Base-by-base conservation (phyloP, 108 stramenopile species). In the Schizochytrium sp. region DNA sequence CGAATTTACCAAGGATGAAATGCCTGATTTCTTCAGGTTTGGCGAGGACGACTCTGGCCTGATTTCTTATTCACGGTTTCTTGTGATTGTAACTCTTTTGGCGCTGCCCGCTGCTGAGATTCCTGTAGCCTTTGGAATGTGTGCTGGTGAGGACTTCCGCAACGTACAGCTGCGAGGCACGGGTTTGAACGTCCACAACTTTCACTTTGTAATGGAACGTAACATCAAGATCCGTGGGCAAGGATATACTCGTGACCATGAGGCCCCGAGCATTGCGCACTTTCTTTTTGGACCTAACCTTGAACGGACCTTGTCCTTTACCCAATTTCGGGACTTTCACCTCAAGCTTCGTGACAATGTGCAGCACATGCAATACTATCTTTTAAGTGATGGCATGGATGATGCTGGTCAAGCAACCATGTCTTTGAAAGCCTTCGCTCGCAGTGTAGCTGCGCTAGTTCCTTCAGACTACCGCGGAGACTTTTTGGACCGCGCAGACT, bases 201-300 rank as follows among this genome's bases (percentile, higher is more conserved):
- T 83, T 83, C 50, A 83, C 47, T 83, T 83, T 83, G 28, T 83
- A 47, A 83, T 83, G 76, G 76, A 83, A 28, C 76, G 76, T 40
- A 83, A 83, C 76, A 83, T 83, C 50, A 83, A 55, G 15, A 49
- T 49, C 47, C 47, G 53, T 10, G 76, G 76, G 45, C 50, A 83
- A 42, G 53, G 50, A 5, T 83, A 83, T 53, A 83, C 47, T n/a
- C 49, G n/a, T 38, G 40, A 83, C 10, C 76, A 83, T 53, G 76
- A 83, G 47, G 28, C 47, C 50, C 50, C 47, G 0, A 55, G 76
- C 47, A 49, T 83, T 2, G 47, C 53, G 5, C 76, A 83, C 76
- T 83, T 55, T 50, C 76, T 83, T 10, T 83, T 83, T 2, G 76
- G 76, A 12, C 50, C 47, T 1, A 28, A 2, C 76, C 28, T 83